phyloP scores from a whole-genome alignment of 768 basidiomycete genomes.

The Tricholomella constricta region DNA sequence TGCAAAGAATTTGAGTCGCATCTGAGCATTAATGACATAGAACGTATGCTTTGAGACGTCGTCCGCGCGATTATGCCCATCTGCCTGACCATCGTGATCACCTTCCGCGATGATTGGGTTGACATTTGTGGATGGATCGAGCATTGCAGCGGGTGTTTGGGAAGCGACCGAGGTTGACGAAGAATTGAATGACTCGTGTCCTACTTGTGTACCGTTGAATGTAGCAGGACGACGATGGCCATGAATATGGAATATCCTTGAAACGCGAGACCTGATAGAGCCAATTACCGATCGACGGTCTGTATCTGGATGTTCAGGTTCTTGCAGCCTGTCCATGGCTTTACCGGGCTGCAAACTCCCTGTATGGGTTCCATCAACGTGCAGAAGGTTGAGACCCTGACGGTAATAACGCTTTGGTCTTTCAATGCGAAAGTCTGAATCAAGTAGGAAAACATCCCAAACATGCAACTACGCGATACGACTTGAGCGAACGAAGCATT shows the following conservation, averaged over 20 bases:
- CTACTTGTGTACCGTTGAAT: slow-evolving; percentile 7
- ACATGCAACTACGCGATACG: slow-evolving; percentile 57
- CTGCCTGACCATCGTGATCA: slow-evolving; percentile 22
- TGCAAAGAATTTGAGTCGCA: slow-evolving; percentile 82
- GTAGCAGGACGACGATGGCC: slow-evolving; percentile 20
- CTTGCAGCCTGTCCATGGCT: slow-evolving; percentile 6
- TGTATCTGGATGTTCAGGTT: slow-evolving; percentile 17
- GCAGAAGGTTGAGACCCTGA: slow-evolving; percentile 74
- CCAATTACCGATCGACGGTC: slow-evolving; percentile 45
- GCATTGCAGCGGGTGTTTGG: slow-evolving; percentile 54
- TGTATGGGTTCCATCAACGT: slow-evolving; percentile 28
- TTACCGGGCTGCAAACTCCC: slow-evolving; percentile 8
- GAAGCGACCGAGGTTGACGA: slow-evolving; percentile 38
- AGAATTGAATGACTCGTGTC: slow-evolving; percentile 26
- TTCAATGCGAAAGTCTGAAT: slow-evolving; percentile 85
- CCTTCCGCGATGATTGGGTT: slow-evolving; percentile 48
- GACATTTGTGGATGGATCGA: slow-evolving; percentile 79
- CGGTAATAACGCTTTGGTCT: slow-evolving; percentile 90
- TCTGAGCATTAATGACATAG: slow-evolving; percentile 90
- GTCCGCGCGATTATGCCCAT: slow-evolving; percentile 28
- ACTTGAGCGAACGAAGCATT: background rate
- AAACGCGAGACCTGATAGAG: slow-evolving; percentile 50
- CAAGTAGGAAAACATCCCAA: slow-evolving; percentile 93
- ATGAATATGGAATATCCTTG: slow-evolving; percentile 43
- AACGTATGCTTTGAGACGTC: slow-evolving; percentile 91